Evolutionary conservation across 1,139 yeast genomes (phyloP).

Genomic region (Wickerhamomyces sp.): DNA sequence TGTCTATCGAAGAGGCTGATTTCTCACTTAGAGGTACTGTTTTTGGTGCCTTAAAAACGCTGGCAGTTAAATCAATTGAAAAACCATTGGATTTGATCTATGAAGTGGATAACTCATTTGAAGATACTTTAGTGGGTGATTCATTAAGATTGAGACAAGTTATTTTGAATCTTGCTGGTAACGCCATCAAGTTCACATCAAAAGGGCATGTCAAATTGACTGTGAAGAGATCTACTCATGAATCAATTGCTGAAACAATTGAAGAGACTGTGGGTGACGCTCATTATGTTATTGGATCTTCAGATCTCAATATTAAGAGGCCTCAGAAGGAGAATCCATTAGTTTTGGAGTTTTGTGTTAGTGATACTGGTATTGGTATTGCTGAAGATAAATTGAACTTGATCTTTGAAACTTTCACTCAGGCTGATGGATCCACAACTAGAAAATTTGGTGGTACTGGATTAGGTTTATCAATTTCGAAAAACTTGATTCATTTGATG

Average conservation of each 20-base stretch:
- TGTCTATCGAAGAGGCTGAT: conserved; percentile 89
- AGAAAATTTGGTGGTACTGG: conserved; percentile 92
- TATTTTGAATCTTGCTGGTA: conserved; percentile 78
- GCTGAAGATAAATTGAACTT: conserved; percentile 78
- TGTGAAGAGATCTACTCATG: conserved; percentile 43
- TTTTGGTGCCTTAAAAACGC: conserved; percentile 82
- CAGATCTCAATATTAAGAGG: conserved; percentile 15
- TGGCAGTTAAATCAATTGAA: conserved; percentile 87
- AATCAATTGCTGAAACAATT: conserved; percentile 15
- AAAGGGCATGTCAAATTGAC: conserved; percentile 74
- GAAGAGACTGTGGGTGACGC: conserved; percentile 15
- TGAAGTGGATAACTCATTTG: conserved; percentile 81
- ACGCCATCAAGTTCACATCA: conserved; percentile 83
- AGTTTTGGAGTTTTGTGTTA: conserved; percentile 76
- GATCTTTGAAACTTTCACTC: conserved; percentile 85
- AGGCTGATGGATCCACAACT: conserved; percentile 90
- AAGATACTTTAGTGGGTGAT: conserved; percentile 82
- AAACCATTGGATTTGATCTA: conserved; percentile 76
- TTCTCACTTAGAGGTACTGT: conserved; percentile 83
- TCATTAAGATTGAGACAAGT: conserved; percentile 85
- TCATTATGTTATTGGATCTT: conserved; percentile 20
- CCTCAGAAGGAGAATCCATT: conserved; percentile 34
- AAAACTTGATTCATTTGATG: conserved; percentile 81
- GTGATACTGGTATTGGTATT: conserved; percentile 89
- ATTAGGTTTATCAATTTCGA: conserved; percentile 79